These are phyloP conservation scores for Colletotrichum gloeosporioides DNA, from an alignment of 2,329 filamentous ascomycete species.

Conservation along the genomic window DNA sequence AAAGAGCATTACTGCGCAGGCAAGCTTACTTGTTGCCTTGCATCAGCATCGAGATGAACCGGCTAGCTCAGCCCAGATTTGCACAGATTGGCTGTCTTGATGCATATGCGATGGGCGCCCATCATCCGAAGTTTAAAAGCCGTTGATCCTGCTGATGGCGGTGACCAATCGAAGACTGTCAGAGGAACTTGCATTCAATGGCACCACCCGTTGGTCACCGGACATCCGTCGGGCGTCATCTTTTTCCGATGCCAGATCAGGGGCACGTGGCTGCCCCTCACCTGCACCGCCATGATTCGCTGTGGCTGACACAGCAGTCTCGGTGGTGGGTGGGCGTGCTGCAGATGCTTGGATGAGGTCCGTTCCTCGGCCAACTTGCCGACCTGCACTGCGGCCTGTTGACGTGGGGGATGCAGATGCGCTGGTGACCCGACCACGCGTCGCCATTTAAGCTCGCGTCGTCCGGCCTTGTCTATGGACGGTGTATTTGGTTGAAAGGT, in stretches of 20 bases:
- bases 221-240: not conserved
- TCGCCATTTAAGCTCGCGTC: conserved; percentile 8
- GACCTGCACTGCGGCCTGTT: not conserved
- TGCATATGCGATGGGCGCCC: not conserved
- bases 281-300: conserved; percentile 6
- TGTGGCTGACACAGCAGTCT: conserved; percentile 11
- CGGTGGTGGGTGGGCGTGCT: not conserved
- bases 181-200: not conserved
- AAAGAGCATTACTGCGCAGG: not conserved
- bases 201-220: not conserved
- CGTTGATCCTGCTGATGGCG: not conserved
- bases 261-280: not conserved
- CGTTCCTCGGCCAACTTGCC: conserved; percentile 20
- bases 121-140: not conserved
- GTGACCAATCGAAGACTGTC: not conserved
- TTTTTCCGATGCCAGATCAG: not conserved
- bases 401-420: not conserved
- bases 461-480: not conserved
- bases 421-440: conserved; percentile 14
- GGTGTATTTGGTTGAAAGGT: not conserved
- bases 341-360: not conserved
- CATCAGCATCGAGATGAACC: conserved; percentile 14
- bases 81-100: not conserved
- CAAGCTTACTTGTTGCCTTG: not conserved
- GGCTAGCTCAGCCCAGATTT: not conserved